A percentile compares a stretch with the other conserved stretches of the same genome.
These are phyloP conservation scores for Pythium rhizo-oryzae DNA, from an alignment of 352 stramenopile species.

Conservation along the genomic window DNA sequence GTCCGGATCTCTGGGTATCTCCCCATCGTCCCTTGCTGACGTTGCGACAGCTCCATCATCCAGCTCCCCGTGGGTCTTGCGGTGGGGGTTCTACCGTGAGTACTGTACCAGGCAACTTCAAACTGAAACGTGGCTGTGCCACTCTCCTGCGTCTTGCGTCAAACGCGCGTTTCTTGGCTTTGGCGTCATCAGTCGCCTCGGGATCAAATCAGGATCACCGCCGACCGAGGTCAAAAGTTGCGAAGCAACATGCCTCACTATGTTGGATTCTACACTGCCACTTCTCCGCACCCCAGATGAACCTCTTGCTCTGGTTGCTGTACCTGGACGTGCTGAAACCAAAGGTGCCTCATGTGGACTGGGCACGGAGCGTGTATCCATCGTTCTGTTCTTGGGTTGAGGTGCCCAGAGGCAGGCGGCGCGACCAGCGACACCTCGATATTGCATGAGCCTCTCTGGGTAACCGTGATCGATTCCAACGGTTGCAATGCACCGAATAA, in stretches of 20 bases:
- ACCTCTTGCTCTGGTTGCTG: neutral
- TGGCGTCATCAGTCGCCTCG: neutral
- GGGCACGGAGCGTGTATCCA: neutral
- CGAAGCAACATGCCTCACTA: neutral
- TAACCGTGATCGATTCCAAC: neutral
- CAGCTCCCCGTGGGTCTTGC: too few species aligned
- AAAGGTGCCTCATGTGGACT: neutral
- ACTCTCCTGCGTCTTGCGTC: neutral
- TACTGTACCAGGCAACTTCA: neutral
- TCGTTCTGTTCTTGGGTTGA: neutral
- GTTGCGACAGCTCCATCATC: too few species aligned
- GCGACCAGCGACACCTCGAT: neutral
- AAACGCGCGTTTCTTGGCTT: neutral
- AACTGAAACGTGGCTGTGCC: neutral
- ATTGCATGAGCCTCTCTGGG: neutral
- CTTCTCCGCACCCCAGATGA: neutral
- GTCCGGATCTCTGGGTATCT: too few species aligned
- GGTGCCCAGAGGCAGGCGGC: neutral
- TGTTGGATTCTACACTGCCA: neutral
- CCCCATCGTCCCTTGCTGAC: too few species aligned
- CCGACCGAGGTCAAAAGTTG: neutral
- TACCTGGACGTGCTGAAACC: neutral
- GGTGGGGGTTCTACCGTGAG: too few species aligned
- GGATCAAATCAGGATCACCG: neutral
- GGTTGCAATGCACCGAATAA: neutral